Conservation (phyloP, 2,329 filamentous ascomycete species). For the Sporothrix sp. region DNA sequence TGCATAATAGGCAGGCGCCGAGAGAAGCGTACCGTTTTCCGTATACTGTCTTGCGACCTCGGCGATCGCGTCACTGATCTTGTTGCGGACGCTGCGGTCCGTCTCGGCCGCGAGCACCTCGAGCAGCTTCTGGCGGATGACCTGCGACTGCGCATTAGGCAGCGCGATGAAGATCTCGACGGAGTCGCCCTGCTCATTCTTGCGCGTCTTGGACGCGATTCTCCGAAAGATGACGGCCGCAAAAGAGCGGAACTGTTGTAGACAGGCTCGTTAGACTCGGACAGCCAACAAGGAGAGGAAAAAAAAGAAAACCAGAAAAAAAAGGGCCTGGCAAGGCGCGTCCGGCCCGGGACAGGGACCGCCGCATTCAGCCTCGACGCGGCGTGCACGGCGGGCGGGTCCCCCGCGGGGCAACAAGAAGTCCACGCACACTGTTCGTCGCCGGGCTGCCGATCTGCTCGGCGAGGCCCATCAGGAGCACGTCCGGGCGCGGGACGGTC, state of each 20-base stretch:
- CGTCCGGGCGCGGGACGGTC: conserved; percentile 70
- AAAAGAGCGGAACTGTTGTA: conserved; percentile 74
- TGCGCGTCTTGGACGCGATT: conserved; percentile 81
- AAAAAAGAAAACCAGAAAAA: background rate
- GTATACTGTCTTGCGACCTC: conserved; percentile 92
- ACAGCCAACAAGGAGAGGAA: too few species aligned
- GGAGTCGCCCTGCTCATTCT: conserved; percentile 59
- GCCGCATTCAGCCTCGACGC: background rate
- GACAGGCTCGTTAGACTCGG: too few species aligned
- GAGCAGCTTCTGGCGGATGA: conserved; percentile 76
- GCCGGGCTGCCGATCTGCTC: conserved; percentile 80
- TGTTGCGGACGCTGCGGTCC: conserved; percentile 71
- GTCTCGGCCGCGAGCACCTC: conserved; percentile 65
- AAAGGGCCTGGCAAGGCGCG: background rate
- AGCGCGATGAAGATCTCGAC: conserved; percentile 82
- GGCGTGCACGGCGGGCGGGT: background rate
- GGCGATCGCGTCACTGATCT: conserved; percentile 94
- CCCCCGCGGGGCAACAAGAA: too few species aligned
- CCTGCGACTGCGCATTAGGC: conserved; percentile 59
- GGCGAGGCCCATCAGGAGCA: conserved; percentile 85
- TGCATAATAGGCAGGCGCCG: background rate
- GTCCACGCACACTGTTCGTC: conserved; percentile 54
- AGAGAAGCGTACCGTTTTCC: conserved; percentile 61
- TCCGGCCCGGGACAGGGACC: too few species aligned
- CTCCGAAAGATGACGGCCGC: conserved; percentile 88